These are phyloP conservation scores for Penicillium thymicola DNA, from an alignment of 2,329 filamentous ascomycete species.

Conservation along the genomic window DNA sequence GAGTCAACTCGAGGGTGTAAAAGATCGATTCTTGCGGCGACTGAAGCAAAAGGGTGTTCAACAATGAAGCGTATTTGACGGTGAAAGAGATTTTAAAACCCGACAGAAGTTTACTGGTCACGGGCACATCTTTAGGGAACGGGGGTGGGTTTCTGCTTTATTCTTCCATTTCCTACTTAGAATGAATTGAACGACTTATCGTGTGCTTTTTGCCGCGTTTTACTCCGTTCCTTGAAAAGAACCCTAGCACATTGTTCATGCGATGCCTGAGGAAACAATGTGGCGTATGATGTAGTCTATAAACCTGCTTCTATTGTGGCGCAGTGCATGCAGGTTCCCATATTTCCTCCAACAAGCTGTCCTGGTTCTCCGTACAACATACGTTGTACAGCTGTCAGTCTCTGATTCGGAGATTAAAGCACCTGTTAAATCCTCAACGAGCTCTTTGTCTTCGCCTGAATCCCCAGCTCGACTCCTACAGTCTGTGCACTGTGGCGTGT, in stretches of 20 bases:
- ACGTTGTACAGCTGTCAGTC: not conserved
- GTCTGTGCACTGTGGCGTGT: not conserved
- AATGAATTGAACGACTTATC: not conserved
- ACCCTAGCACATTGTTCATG: no score
- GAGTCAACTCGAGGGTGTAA: not conserved
- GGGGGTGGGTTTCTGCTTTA: not conserved
- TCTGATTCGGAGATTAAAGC: not conserved
- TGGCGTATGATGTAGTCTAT: not conserved
- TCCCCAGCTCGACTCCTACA: not conserved
- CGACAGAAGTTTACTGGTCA: not conserved
- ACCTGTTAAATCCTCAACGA: not conserved
- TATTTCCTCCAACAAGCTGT: not conserved
- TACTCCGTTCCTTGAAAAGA: not conserved
- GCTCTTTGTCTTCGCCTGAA: not conserved
- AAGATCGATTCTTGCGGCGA: not conserved
- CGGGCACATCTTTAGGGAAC: not conserved
- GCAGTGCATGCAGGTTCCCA: slow-evolving; percentile 3
- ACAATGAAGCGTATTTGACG: not conserved
- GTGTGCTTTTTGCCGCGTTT: not conserved
- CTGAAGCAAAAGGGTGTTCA: not conserved
- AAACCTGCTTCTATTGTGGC: not conserved
- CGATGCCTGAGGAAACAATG: not conserved
- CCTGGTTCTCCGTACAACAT: not conserved
- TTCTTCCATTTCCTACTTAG: not conserved
- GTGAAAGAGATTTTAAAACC: not conserved